A percentile compares a stretch with the other conserved stretches of the same genome.
Conservation (phyloP, 2,329 filamentous ascomycete genomes). For the Corniculantispora saksenae region DNA sequence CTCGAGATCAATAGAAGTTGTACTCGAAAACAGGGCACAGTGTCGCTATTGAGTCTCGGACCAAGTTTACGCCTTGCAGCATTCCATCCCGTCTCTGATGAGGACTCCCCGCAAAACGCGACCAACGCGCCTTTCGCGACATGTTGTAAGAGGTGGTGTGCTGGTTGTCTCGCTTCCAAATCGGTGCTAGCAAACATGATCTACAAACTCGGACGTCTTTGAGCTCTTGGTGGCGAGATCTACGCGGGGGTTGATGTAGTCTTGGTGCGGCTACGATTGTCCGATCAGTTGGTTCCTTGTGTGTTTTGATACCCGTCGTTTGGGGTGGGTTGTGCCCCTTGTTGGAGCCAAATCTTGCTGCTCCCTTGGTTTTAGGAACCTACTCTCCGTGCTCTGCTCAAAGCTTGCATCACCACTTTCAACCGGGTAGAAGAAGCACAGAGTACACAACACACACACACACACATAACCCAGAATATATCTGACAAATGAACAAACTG, state of each 20-base stretch:
- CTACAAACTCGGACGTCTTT: background rate
- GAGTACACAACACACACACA: too few relatives aligned
- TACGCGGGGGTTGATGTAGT: background rate
- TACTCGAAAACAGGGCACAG: background rate
- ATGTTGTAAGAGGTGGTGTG: background rate
- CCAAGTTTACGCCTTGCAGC: background rate
- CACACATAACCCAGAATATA: too few relatives aligned
- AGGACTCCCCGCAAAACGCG: background rate
- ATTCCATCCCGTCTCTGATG: background rate
- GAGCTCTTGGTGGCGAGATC: background rate
- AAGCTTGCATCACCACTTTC: too few relatives aligned
- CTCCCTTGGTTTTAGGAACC: too few relatives aligned
- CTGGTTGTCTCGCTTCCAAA: background rate
- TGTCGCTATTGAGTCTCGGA: background rate
- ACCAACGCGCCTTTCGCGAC: background rate
- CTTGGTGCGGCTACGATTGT: too few relatives aligned
- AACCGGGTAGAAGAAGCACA: too few relatives aligned
- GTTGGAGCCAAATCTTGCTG: too few relatives aligned
- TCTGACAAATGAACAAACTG: too few relatives aligned
- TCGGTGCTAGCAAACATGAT: background rate
- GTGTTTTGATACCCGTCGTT: too few relatives aligned
- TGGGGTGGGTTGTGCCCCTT: too few relatives aligned
- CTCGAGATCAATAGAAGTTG: background rate
- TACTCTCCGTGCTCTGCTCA: too few relatives aligned
- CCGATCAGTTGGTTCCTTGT: too few relatives aligned